Conservation (phyloP, 192 early-diverging fungal genomes). For the Obelidium mucronatum region DNA sequence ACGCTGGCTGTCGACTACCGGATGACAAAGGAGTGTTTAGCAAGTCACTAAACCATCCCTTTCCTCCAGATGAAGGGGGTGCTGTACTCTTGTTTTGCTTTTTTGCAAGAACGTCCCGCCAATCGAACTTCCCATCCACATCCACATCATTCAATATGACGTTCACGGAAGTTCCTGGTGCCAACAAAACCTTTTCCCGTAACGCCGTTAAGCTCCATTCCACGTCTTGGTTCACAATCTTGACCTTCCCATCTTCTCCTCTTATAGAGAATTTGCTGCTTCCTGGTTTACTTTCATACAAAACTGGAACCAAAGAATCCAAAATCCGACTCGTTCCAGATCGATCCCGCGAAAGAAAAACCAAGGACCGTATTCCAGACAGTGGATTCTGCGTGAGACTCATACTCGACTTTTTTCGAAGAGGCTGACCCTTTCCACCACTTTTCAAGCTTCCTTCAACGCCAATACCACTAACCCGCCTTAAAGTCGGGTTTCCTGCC, state of each 20-base stretch:
- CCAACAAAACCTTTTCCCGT: constrained; percentile 41
- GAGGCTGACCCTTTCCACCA: constrained; percentile 3
- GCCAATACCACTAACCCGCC: constrained; percentile 13
- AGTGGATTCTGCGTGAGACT: constrained; percentile 14
- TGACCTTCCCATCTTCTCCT: constrained; percentile 24
- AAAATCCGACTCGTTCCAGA: constrained; percentile 39
- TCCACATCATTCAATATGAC: constrained; percentile 30
- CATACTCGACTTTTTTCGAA: neutral
- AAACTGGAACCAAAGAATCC: constrained; percentile 34
- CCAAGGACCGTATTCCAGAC: constrained; percentile 36
- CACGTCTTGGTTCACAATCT: constrained; percentile 50
- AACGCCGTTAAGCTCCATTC: constrained; percentile 47
- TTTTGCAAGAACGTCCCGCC: constrained; percentile 22
- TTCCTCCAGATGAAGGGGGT: constrained; percentile 1
- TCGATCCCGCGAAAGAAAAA: constrained; percentile 50
- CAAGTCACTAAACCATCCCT: constrained; percentile 27
- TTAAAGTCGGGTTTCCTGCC: neutral
- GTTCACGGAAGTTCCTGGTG: constrained; percentile 31
- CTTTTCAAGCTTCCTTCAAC: constrained; percentile 38
- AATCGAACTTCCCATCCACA: constrained; percentile 26
- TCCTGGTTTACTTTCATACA: constrained; percentile 25
- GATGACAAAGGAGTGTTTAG: neutral
- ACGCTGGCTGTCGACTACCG: neutral
- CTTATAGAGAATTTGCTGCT: neutral
- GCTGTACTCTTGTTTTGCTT: neutral